A percentile compares a stretch with the other conserved stretches of the same genome.
Evolutionary conservation across 2,329 filamentous ascomycete species (phyloP).

Genomic region (Penicillium expansum): DNA sequence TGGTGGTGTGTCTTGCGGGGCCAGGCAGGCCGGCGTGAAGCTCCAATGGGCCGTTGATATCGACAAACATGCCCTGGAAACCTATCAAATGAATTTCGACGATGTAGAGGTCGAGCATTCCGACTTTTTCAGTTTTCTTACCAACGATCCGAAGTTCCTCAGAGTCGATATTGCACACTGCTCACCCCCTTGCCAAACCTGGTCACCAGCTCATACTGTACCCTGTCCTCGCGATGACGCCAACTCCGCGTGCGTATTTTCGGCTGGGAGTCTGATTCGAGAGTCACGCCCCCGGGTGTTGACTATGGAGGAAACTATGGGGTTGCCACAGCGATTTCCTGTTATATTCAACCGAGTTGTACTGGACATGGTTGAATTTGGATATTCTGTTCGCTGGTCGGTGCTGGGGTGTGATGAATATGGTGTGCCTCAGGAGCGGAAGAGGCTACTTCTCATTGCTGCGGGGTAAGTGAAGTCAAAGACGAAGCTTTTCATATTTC

Average conservation of each 20-base stretch:
- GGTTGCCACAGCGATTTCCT: constrained; percentile 57
- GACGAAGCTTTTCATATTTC: neutral
- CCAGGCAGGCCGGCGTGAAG: constrained; percentile 56
- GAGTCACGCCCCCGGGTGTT: constrained; percentile 64
- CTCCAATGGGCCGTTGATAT: constrained; percentile 65
- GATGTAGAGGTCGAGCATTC: constrained; percentile 33
- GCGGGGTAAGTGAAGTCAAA: constrained; percentile 45
- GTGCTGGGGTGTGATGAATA: constrained; percentile 53
- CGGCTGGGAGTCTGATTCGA: constrained; percentile 53
- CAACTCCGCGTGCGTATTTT: constrained; percentile 60
- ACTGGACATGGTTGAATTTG: constrained; percentile 60
- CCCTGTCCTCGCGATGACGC: constrained; percentile 58
- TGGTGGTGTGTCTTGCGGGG: constrained; percentile 68
- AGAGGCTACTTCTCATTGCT: constrained; percentile 53
- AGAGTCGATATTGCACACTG: constrained; percentile 69
- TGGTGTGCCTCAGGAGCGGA: constrained; percentile 50
- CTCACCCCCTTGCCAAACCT: constrained; percentile 75
- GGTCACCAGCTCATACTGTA: constrained; percentile 68
- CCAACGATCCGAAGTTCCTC: constrained; percentile 30
- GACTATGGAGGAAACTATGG: constrained; percentile 77
- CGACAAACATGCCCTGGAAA: constrained; percentile 54
- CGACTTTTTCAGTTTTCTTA: constrained; percentile 48
- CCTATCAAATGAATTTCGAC: constrained; percentile 60
- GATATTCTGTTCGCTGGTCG: constrained; percentile 70
- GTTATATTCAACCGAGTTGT: constrained; percentile 61